Conservation (phyloP, 176 grass and related monocot species). For the Oryza longistaminata region DNA sequence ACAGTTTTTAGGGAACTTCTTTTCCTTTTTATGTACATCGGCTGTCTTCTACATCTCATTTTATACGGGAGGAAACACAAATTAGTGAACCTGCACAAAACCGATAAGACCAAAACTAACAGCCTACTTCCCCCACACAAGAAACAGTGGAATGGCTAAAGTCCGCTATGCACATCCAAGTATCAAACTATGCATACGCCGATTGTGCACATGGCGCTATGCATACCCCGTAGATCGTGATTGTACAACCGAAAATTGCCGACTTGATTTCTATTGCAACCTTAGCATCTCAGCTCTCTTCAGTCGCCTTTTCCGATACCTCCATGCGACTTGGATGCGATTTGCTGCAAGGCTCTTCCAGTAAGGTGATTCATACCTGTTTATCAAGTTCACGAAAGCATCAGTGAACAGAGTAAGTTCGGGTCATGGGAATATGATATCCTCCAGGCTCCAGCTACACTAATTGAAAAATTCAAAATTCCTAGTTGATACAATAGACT, state of each 20-base stretch:
- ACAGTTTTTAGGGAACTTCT: no score
- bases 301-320: constrained; percentile 58
- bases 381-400: background rate
- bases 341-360: constrained; percentile 71
- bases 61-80: background rate
- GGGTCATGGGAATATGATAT: no score
- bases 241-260: background rate
- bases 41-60: background rate
- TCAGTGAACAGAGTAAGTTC: background rate
- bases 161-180: background rate
- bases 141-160: background rate
- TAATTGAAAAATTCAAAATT: no score
- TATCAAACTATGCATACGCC: background rate
- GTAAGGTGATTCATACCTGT: constrained; percentile 77
- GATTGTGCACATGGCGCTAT: background rate
- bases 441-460: no score
- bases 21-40: background rate
- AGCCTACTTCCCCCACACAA: background rate
- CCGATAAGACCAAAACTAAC: background rate
- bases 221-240: constrained; percentile 7
- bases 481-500: no score
- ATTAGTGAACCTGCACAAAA: background rate
- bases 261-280: constrained; percentile 32
- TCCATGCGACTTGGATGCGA: constrained; percentile 77
- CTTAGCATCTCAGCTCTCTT: constrained; percentile 40